Percentiles rank a stretch among this genome's conserved stretches.
Conservation (phyloP, 345 rosid genomes). For the Acer yangbiense region DNA sequence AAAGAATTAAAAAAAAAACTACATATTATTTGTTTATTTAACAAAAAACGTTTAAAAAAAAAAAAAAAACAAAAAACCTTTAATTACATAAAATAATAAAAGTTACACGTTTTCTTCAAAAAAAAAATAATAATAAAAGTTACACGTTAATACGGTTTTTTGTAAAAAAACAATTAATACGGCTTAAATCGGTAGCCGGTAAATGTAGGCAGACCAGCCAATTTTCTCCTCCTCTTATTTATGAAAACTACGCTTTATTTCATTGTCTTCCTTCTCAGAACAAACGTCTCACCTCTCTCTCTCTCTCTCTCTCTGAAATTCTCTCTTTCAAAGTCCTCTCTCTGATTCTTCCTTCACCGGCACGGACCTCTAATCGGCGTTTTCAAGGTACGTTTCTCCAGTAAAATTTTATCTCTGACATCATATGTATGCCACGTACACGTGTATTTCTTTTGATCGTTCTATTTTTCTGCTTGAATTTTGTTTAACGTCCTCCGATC, state of each 20-base stretch:
- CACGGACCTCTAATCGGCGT: slow-evolving; percentile 6
- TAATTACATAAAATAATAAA: no score
- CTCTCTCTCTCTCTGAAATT: not conserved
- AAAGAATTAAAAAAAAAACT: no score
- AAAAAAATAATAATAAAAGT: no score
- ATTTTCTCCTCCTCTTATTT: slow-evolving; percentile 24
- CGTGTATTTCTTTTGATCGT: slow-evolving; percentile 9
- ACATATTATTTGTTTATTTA: no score
- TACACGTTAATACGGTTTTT: no score
- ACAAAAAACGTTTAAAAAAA: no score
- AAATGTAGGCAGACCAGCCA: slow-evolving; percentile 22
- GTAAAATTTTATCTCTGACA: not conserved
- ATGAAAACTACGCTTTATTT: slow-evolving; percentile 22
- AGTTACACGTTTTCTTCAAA: no score
- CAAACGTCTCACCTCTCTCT: not conserved
- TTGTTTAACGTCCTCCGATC: slow-evolving; percentile 23
- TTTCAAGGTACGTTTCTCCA: slow-evolving; percentile 22
- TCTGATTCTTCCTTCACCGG: slow-evolving; percentile 13
- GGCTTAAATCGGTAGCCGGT: slow-evolving; percentile 31
- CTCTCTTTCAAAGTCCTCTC: not conserved
- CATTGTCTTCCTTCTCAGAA: slow-evolving; percentile 4
- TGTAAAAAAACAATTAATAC: not conserved
- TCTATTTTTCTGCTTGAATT: not conserved
- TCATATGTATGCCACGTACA: not conserved
- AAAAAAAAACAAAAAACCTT: no score